Evolutionary conservation across 805 yeast species (phyloP).

Genomic region (Metschnikowia lunata): DNA sequence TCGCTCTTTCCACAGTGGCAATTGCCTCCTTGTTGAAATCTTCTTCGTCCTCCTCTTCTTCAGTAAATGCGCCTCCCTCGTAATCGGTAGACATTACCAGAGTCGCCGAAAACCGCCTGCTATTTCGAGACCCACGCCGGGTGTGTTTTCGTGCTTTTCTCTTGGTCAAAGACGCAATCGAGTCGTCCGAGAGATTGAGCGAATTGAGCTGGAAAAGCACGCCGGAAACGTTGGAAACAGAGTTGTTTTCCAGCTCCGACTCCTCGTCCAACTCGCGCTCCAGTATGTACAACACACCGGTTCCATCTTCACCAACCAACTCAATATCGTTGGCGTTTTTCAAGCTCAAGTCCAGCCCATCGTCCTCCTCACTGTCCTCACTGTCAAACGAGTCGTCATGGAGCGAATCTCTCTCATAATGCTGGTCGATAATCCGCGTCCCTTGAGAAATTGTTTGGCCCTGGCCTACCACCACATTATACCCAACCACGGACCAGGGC

Average conservation of each 20-base stretch:
- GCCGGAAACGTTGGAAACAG: constrained; percentile 32
- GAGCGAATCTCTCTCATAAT: constrained; percentile 32
- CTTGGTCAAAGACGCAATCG: constrained; percentile 49
- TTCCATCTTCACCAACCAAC: constrained; percentile 47
- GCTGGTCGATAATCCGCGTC: constrained; percentile 49
- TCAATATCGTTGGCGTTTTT: constrained; percentile 17
- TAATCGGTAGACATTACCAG: constrained; percentile 45
- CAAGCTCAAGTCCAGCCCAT: not conserved
- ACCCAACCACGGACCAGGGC: constrained; percentile 79
- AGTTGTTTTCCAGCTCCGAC: constrained; percentile 39
- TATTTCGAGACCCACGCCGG: constrained; percentile 21
- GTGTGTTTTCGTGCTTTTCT: constrained; percentile 38
- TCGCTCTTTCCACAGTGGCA: constrained; percentile 87
- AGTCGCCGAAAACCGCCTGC: constrained; percentile 34
- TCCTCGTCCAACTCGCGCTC: constrained; percentile 37
- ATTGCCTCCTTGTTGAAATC: constrained; percentile 86
- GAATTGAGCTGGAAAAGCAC: constrained; percentile 45
- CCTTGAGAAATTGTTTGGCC: constrained; percentile 45
- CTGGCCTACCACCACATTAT: constrained; percentile 61
- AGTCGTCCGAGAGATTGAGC: constrained; percentile 53
- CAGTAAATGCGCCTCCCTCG: constrained; percentile 31
- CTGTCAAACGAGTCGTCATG: constrained; percentile 35
- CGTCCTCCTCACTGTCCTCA: constrained; percentile 32
- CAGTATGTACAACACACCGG: constrained; percentile 47
- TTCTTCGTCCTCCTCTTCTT: constrained; percentile 50